phyloP scores from a whole-genome alignment of 2,329 filamentous ascomycete genomes.

The Pseudogymnoascus sp. region DNA sequence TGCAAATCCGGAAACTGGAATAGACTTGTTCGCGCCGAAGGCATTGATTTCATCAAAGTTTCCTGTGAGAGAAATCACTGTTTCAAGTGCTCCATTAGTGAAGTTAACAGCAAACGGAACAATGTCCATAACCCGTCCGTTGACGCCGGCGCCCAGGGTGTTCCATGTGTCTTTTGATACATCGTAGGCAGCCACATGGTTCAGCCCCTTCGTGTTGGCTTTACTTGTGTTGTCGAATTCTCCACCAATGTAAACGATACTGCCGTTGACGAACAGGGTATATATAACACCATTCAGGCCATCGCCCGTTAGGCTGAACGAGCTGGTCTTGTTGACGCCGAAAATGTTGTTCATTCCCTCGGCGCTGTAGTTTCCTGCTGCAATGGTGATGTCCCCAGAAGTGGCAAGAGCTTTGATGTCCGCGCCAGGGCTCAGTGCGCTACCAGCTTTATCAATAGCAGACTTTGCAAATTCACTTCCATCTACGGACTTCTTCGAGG shows the following conservation, averaged over 20 bases:
- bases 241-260: slow-evolving; percentile 71
- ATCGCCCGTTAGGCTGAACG: slow-evolving; percentile 55
- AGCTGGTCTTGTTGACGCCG: slow-evolving; percentile 57
- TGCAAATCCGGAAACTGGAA: slow-evolving; percentile 67
- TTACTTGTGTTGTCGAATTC: slow-evolving; percentile 70
- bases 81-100: slow-evolving; percentile 59
- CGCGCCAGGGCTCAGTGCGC: slow-evolving; percentile 59
- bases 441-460: slow-evolving; percentile 68
- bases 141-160: slow-evolving; percentile 75
- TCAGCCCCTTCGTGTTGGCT: slow-evolving; percentile 55
- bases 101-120: slow-evolving; percentile 75
- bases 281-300: slow-evolving; percentile 77
- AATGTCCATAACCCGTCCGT: slow-evolving; percentile 68
- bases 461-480: slow-evolving; percentile 61
- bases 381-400: slow-evolving; percentile 58
- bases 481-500: slow-evolving; percentile 50
- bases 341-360: slow-evolving; percentile 67
- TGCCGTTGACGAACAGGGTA: slow-evolving; percentile 59
- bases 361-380: slow-evolving; percentile 79
- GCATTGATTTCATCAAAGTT: slow-evolving; percentile 66
- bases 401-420: slow-evolving; percentile 63
- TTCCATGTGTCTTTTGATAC: slow-evolving; percentile 62
- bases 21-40: slow-evolving; percentile 55
- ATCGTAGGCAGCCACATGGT: slow-evolving; percentile 71
- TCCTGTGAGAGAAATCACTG: slow-evolving; percentile 72